phyloP scores from a whole-genome alignment of 306 rosid genomes.

The Gillenia trifoliata region DNA sequence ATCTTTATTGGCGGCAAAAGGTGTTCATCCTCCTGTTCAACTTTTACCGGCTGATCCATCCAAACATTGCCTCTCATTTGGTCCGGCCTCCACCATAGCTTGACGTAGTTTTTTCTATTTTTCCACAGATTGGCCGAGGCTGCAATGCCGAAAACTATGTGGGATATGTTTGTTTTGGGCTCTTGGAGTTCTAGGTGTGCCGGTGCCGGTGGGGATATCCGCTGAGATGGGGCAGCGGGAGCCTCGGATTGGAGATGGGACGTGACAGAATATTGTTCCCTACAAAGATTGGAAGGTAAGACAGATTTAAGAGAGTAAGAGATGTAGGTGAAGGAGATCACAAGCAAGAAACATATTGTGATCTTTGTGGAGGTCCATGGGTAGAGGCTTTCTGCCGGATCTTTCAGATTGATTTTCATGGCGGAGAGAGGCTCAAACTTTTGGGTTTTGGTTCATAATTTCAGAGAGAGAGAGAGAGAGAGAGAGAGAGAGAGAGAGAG shows the following conservation, averaged over 20 bases:
- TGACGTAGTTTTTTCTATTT: constrained; percentile 60
- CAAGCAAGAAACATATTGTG: constrained; percentile 33
- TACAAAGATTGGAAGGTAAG: constrained; percentile 18
- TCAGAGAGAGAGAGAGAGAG: background rate
- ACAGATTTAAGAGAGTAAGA: constrained; percentile 35
- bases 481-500: background rate
- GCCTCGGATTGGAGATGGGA: background rate
- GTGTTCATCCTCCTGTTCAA: constrained; percentile 5
- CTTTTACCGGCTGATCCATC: constrained; percentile 44
- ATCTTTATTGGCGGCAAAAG: constrained; percentile 42
- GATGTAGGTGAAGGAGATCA: constrained; percentile 39
- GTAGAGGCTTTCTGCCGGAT: constrained; percentile 29
- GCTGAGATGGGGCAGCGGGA: background rate
- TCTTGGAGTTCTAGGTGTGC: background rate
- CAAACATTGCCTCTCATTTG: constrained; percentile 64
- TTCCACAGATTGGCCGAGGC: constrained; percentile 69
- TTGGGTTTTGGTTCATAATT: background rate
- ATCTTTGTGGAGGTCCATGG: constrained; percentile 39
- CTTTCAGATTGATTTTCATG: constrained; percentile 46
- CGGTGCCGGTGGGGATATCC: background rate
- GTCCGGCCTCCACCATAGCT: constrained; percentile 60
- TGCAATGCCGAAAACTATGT: constrained; percentile 68
- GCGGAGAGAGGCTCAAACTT: background rate
- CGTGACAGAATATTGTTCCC: constrained; percentile 5
- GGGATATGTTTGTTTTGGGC: constrained; percentile 47